phyloP scores from a whole-genome alignment of 768 basidiomycete genomes.

The Podaxis pistillaris region DNA sequence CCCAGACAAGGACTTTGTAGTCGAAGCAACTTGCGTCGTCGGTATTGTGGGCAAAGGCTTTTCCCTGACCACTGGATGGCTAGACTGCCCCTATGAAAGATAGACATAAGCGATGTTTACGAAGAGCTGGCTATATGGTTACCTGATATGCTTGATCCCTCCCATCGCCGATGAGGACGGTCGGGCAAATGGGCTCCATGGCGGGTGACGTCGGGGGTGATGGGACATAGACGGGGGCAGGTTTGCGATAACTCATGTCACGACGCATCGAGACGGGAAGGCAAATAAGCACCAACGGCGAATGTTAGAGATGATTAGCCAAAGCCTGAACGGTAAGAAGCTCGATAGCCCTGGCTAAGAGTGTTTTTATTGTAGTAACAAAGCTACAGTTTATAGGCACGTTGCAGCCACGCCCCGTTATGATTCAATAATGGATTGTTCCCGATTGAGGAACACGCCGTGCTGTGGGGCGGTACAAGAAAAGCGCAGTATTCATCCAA shows the following conservation, averaged over 20 bases:
- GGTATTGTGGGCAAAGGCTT: constrained; percentile 12
- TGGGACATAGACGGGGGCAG: constrained; percentile 65
- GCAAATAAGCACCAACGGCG: background rate
- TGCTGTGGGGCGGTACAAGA: constrained; percentile 13
- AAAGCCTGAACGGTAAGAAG: constrained; percentile 6
- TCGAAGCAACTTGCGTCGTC: background rate
- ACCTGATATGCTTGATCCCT: constrained; percentile 16
- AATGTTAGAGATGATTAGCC: constrained; percentile 10
- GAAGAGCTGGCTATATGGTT: background rate
- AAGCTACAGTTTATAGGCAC: constrained; percentile 8
- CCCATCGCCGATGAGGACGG: constrained; percentile 10
- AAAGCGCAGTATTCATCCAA: constrained; percentile 11
- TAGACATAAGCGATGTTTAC: background rate
- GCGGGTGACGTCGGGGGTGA: constrained; percentile 53
- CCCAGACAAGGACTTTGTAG: background rate
- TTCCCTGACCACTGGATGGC: background rate
- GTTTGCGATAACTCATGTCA: constrained; percentile 67
- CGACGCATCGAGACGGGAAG: constrained; percentile 28
- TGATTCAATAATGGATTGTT: constrained; percentile 5
- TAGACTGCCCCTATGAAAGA: background rate
- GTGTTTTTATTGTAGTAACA: constrained; percentile 14
- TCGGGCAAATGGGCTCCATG: constrained; percentile 10
- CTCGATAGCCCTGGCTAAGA: background rate
- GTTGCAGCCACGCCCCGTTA: constrained; percentile 14
- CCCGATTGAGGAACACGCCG: constrained; percentile 12